A percentile compares a stretch with the other conserved stretches of the same genome.
Evolutionary conservation across 202 grass and related monocot species (phyloP).

Genomic region (Thinopyrum obtusiflorum): DNA sequence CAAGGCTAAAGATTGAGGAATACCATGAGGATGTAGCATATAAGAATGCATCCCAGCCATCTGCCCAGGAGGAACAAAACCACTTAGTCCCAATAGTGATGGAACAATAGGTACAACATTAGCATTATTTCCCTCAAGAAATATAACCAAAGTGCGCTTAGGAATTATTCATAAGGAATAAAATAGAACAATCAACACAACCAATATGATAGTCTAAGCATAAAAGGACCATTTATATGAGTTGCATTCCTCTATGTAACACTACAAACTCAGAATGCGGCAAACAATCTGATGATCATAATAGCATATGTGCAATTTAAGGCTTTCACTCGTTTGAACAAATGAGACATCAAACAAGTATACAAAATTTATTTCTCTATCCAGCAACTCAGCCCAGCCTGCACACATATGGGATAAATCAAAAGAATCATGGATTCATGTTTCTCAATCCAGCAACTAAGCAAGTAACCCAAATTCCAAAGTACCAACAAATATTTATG

Average conservation of each 20-base stretch:
- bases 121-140: constrained; percentile 54
- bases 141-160: background rate
- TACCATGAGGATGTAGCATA: constrained; percentile 81
- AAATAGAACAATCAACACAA: background rate
- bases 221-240: background rate
- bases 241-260: background rate
- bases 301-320: background rate
- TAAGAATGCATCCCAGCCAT: constrained; percentile 69
- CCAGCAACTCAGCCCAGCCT: background rate
- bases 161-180: background rate
- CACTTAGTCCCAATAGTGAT: constrained; percentile 61
- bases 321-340: background rate
- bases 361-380: background rate
- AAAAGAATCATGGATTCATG: background rate
- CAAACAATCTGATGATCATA: background rate
- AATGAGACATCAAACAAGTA: background rate
- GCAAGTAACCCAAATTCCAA: constrained; percentile 9
- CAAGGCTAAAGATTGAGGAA: constrained; percentile 66
- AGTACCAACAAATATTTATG: background rate
- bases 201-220: background rate
- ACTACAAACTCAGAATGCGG: background rate
- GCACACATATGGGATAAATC: background rate
- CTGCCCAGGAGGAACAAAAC: constrained; percentile 54
- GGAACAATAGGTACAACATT: constrained; percentile 54
- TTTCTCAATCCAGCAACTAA: constrained; percentile 1